Conservation (phyloP, 2,329 filamentous ascomycete species). For the Cercospora sp. region DNA sequence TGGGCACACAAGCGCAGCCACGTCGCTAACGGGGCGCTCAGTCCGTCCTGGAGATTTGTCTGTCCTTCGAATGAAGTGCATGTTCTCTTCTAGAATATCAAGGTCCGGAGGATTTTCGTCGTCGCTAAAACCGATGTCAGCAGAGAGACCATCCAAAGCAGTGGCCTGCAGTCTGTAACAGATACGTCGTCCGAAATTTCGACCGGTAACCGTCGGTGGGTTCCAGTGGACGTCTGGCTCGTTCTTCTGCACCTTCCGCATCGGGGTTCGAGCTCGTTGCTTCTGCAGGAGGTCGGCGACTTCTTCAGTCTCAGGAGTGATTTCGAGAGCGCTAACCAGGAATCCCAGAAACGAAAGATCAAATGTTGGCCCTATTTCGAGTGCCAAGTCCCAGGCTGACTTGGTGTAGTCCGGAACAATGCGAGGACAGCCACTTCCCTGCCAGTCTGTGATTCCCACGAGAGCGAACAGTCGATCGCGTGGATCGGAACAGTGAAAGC, state of each 20-base stretch:
- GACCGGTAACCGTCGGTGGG: neutral
- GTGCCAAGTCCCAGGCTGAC: neutral
- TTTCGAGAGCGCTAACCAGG: neutral
- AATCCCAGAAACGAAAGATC: fast-evolving
- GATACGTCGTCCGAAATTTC: too few relatives aligned
- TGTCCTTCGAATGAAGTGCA: too few relatives aligned
- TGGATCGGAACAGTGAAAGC: neutral
- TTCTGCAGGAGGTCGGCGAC: neutral
- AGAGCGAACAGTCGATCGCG: neutral
- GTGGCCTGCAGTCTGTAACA: too few relatives aligned
- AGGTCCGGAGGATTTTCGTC: too few relatives aligned
- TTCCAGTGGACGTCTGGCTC: too few relatives aligned
- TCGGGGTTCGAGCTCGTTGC: neutral
- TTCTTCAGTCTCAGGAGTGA: neutral
- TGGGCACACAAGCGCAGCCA: neutral
- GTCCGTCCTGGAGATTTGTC: too few relatives aligned
- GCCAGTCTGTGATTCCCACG: neutral
- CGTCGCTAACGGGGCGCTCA: too few relatives aligned
- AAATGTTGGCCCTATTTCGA: neutral
- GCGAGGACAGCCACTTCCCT: neutral
- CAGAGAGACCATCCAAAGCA: too few relatives aligned
- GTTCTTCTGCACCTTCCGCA: too few relatives aligned
- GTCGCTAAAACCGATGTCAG: too few relatives aligned
- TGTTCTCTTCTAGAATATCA: too few relatives aligned
- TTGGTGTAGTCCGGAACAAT: neutral